Conservation (phyloP, 768 basidiomycete genomes). For the Termitomyces titanicus region DNA sequence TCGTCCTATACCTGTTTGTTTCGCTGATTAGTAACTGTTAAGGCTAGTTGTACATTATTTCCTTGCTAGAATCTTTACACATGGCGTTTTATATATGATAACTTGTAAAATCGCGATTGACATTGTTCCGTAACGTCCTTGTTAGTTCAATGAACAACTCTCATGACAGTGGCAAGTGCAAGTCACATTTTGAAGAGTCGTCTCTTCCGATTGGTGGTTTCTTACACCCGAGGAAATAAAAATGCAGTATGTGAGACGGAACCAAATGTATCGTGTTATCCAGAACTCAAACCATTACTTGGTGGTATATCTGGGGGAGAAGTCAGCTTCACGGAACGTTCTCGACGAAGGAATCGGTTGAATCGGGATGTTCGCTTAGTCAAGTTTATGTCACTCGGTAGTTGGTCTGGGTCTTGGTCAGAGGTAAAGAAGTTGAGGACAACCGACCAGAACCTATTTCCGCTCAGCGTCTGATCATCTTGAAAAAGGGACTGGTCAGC, state of each 20-base stretch:
- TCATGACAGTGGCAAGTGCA: no score
- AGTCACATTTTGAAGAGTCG: no score
- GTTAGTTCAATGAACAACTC: no score
- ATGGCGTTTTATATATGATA: no score
- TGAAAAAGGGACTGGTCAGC: conserved; percentile 67
- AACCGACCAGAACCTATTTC: conserved; percentile 70
- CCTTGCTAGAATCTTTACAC: no score
- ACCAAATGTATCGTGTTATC: no score
- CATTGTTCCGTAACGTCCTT: no score
- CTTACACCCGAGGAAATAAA: no score
- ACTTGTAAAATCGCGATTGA: background rate
- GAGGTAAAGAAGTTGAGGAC: conserved; percentile 65
- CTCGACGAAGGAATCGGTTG: conserved; percentile 4
- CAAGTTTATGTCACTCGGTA: background rate
- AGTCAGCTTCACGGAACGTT: conserved; percentile 4
- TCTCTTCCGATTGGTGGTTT: no score
- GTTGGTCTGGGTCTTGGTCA: conserved; percentile 38
- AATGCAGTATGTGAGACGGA: no score
- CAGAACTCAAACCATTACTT: background rate
- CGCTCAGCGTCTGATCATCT: conserved; percentile 54
- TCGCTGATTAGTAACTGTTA: background rate
- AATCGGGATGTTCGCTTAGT: conserved; percentile 6
- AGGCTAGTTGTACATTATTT: conserved; percentile 7
- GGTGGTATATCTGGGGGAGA: background rate
- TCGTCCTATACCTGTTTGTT: background rate